Evolutionary conservation across 208 protist genomes (phyloP).

Genomic region (Trypanosoma cruzi): DNA sequence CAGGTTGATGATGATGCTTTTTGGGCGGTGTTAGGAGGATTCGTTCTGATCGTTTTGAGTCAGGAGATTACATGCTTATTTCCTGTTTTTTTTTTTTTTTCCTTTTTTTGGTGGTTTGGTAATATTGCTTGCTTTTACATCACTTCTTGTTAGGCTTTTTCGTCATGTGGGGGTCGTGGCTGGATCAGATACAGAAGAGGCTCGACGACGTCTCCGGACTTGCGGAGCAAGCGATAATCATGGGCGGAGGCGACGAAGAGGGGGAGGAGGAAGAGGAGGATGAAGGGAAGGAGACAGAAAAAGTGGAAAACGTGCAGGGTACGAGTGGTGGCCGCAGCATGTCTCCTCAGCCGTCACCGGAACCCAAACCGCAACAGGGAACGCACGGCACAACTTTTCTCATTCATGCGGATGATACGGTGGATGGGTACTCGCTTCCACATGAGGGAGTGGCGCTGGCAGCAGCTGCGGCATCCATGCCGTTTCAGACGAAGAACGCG

Average conservation of each 20-base stretch:
- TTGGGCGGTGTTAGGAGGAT: not conserved
- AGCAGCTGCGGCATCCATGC: not conserved
- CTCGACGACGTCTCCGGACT: conserved; percentile 50
- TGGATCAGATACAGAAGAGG: conserved; percentile 71
- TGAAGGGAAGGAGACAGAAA: no score
- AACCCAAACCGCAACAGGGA: not conserved
- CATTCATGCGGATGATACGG: not conserved
- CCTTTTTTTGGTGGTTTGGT: no score
- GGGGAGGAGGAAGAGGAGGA: conserved; percentile 7
- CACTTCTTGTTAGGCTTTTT: not conserved
- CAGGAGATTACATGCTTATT: not conserved
- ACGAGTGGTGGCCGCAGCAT: not conserved
- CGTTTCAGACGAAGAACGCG: not conserved
- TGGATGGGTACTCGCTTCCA: not conserved
- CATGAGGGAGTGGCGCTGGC: not conserved
- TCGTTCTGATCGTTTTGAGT: not conserved
- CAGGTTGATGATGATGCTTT: not conserved
- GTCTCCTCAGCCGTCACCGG: not conserved
- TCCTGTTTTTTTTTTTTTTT: not conserved
- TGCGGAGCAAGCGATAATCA: conserved; percentile 26
- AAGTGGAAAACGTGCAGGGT: not conserved
- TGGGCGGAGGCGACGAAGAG: conserved; percentile 46
- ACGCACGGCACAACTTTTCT: not conserved
- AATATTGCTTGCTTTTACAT: no score
- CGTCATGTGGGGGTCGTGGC: conserved; percentile 61